Percentiles rank a stretch among this genome's conserved stretches.
Conservation (phyloP, 2,329 filamentous ascomycete genomes). For the Aspergillus sp. region DNA sequence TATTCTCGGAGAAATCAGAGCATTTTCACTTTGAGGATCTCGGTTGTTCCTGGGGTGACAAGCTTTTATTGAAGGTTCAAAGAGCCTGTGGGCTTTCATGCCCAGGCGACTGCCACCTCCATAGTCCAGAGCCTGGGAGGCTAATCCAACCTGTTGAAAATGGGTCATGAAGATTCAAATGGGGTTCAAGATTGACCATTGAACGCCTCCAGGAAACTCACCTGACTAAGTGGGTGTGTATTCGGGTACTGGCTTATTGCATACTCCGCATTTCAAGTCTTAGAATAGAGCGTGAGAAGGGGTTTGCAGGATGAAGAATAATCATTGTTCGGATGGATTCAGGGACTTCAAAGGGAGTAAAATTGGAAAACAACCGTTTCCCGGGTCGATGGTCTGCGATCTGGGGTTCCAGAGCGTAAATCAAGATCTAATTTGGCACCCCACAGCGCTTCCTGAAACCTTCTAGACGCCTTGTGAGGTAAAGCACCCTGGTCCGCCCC, state of each 20-base stretch:
- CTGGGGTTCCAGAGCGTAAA: neutral
- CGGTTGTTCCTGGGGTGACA: neutral
- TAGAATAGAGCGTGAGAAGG: too few relatives aligned
- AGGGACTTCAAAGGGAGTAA: neutral
- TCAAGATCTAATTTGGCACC: conserved; percentile 3
- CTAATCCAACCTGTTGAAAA: too few relatives aligned
- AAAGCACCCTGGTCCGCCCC: neutral
- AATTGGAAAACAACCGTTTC: neutral
- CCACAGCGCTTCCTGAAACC: neutral
- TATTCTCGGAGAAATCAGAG: neutral
- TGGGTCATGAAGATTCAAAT: too few relatives aligned
- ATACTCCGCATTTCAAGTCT: too few relatives aligned
- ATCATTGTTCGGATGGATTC: neutral
- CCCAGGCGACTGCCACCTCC: too few relatives aligned
- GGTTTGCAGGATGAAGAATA: too few relatives aligned
- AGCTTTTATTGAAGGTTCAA: neutral
- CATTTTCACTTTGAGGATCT: neutral
- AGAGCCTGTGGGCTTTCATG: too few relatives aligned
- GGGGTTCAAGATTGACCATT: too few relatives aligned
- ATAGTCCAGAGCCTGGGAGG: too few relatives aligned
- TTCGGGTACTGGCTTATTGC: too few relatives aligned
- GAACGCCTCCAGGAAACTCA: too few relatives aligned
- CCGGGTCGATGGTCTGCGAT: neutral
- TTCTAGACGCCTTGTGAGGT: neutral
- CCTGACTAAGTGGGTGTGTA: too few relatives aligned